A percentile compares a stretch with the other conserved stretches of the same genome.
phyloP scores from a whole-genome alignment of 352 stramenopile species.

The Globisporangium iwayamae region DNA sequence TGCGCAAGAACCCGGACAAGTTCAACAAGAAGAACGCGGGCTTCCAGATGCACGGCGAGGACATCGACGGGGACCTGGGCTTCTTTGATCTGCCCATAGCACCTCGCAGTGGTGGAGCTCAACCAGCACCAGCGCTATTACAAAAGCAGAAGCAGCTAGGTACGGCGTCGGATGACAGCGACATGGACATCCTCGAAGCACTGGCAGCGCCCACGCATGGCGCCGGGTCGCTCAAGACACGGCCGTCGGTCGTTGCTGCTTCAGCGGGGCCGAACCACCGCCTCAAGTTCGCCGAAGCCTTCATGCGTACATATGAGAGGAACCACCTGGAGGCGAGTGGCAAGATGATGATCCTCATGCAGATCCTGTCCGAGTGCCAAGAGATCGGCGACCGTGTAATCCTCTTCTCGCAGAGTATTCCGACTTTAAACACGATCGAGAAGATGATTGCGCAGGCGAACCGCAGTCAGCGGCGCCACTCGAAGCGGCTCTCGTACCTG shows the following conservation, averaged over 20 bases:
- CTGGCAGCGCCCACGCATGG: conserved; percentile 13
- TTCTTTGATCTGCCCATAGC: conserved; percentile 19
- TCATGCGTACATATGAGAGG: conserved; percentile 55
- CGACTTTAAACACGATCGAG: conserved; percentile 79
- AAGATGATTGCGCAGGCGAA: conserved; percentile 69
- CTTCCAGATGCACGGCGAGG: conserved; percentile 39
- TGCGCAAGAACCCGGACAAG: conserved; percentile 28
- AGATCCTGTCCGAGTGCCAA: conserved; percentile 68
- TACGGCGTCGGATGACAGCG: conserved; percentile 29
- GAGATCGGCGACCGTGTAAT: conserved; percentile 80
- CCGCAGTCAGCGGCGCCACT: conserved; percentile 36
- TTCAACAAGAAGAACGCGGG: conserved; percentile 28
- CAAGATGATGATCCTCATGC: conserved; percentile 87
- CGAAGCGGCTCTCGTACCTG: conserved; percentile 55
- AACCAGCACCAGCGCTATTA: neutral
- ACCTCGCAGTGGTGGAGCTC: neutral
- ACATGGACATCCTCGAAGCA: conserved; percentile 43
- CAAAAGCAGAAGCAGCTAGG: conserved; percentile 1
- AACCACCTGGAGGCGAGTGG: conserved; percentile 64
- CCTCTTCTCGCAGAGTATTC: conserved; percentile 88
- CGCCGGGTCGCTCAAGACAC: neutral
- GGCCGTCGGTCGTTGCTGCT: neutral
- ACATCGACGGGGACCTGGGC: conserved; percentile 49
- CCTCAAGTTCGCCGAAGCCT: conserved; percentile 63
- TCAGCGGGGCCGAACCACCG: conserved; percentile 32